Percentiles rank a stretch among this genome's conserved stretches.
Conservation (phyloP, 768 basidiomycete species). For the Hortiboletus campestris region DNA sequence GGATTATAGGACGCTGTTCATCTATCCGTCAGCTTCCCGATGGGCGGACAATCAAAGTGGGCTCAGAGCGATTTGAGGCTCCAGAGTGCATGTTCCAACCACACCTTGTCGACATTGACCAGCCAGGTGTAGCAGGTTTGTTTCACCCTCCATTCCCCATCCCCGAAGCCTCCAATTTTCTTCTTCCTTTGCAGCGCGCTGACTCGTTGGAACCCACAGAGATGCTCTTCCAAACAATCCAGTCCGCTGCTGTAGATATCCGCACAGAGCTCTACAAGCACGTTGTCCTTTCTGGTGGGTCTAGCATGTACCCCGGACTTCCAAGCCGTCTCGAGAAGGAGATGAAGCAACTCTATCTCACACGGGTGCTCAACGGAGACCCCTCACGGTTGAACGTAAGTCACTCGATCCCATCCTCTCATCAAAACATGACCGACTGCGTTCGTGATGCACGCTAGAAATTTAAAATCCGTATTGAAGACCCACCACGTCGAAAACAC, state of each 20-base stretch:
- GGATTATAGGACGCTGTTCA: slow-evolving; percentile 1
- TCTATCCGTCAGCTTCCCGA: slow-evolving; percentile 71
- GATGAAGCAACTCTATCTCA: slow-evolving; percentile 98
- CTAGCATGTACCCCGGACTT: slow-evolving; percentile 98
- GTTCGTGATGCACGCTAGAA: slow-evolving; percentile 53
- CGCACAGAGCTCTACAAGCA: slow-evolving; percentile 95
- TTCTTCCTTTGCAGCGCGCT: background rate
- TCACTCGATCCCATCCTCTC: slow-evolving; percentile 16
- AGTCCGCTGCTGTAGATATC: slow-evolving; percentile 84
- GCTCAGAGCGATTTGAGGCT: slow-evolving; percentile 97
- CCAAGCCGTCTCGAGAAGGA: slow-evolving; percentile 98
- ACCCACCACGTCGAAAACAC: slow-evolving; percentile 96
- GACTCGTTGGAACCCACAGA: slow-evolving; percentile 43
- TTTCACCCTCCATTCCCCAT: background rate
- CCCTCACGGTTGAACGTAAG: slow-evolving; percentile 82
- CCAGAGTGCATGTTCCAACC: slow-evolving; percentile 99
- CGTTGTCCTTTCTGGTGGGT: slow-evolving; percentile 95
- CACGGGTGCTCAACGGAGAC: slow-evolving; percentile 82
- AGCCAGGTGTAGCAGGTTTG: slow-evolving; percentile 90
- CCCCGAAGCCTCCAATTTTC: background rate
- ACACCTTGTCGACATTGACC: slow-evolving; percentile 94
- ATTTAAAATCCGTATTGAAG: slow-evolving; percentile 99
- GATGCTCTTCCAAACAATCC: slow-evolving; percentile 96
- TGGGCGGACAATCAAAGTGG: slow-evolving; percentile 95
- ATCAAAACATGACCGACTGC: background rate